Evolutionary conservation across 2,329 filamentous ascomycete species (phyloP), one percentile per base, ranked within the genome.

Genomic region (Cercospora brassicicola): DNA sequence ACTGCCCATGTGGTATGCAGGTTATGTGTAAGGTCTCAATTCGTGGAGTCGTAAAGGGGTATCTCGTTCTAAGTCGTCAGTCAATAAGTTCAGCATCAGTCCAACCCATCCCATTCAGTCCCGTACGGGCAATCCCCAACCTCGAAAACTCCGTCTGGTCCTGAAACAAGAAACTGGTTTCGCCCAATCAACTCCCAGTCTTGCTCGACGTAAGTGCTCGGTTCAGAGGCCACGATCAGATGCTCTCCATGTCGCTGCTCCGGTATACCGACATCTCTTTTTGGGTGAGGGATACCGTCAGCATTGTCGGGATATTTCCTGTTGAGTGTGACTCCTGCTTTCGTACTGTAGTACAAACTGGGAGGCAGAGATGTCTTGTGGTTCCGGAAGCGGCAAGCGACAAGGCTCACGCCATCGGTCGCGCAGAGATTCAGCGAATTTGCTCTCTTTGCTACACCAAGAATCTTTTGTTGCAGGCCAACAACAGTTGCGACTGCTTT

Each of bases 171-270:
- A 36, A 77, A 79, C 70, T 79, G 78, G 71, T 87, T 86, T 72
- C 79, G 81, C 31, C 78, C 78, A 68, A 86, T 83, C 67, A 87
- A 71, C 66, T 81, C 76, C 85, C 85, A 87, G 62, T 87, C 84
- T 20, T 78, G 77, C 59, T 82, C 78, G 71, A 84, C 82, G 70
- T 84, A 86, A 8, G 85, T 87, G 28, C 81, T 84, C 11, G 85
- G 85, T 76, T 87, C 85, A 70, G 81, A 84, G 11, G 84, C 83
- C 39, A 86, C 79, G 70, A 86, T 86, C 39, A 85, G 80, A 75
- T 87, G 85, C 53, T 79, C 81, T 2, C 84, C 85, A 73, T 82
- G 80, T 62, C 80, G 78, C 3, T 76, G 76, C 18, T 78, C 76
- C 1, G 77, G 78, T 56, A 76, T 77, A 1, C 79, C 76, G 2